A percentile compares a stretch with the other conserved stretches of the same genome.
phyloP scores from a whole-genome alignment of 495 filamentous ascomycete genomes.

The Penicillium longicatenatum region DNA sequence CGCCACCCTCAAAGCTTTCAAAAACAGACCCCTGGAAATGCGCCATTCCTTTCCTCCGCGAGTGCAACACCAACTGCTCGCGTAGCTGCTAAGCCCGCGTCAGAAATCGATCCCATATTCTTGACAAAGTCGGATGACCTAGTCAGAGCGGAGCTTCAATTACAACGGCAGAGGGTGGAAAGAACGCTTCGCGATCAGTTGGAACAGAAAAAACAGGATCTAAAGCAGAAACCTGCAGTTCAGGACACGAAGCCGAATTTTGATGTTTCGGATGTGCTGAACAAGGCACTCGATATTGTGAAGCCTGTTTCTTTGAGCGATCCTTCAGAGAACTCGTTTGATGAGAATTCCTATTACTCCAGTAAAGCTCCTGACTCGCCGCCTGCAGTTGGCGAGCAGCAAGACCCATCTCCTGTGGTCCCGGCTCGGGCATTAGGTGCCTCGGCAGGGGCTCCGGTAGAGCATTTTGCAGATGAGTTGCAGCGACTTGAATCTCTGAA shows the following conservation, averaged over 20 bases:
- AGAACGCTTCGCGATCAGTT: constrained; percentile 71
- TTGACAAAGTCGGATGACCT: constrained; percentile 82
- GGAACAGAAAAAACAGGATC: constrained; percentile 62
- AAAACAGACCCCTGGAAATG: constrained; percentile 34
- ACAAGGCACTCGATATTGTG: constrained; percentile 71
- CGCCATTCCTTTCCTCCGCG: constrained; percentile 23
- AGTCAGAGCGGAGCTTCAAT: constrained; percentile 76
- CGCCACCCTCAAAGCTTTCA: constrained; percentile 29
- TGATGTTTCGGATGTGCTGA: constrained; percentile 73
- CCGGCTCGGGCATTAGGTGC: constrained; percentile 11
- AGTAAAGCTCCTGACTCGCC: constrained; percentile 65
- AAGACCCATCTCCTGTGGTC: constrained; percentile 32
- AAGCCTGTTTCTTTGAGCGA: constrained; percentile 60
- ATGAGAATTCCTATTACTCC: constrained; percentile 94
- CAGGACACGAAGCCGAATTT: constrained; percentile 68
- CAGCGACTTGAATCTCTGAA: constrained; percentile 50
- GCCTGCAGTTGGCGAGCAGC: constrained; percentile 34
- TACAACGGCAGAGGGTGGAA: constrained; percentile 82
- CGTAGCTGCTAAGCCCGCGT: constrained; percentile 40
- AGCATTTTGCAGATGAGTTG: constrained; percentile 48
- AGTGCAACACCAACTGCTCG: constrained; percentile 37
- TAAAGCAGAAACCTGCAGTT: constrained; percentile 53
- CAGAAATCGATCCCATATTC: constrained; percentile 74
- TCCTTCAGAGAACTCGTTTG: constrained; percentile 68
- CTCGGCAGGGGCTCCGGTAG: constrained; percentile 20